Evolutionary conservation across 2,329 filamentous ascomycete species (phyloP), one percentile per base, ranked within the genome.

Genomic region (Apiospora malaysiana): DNA sequence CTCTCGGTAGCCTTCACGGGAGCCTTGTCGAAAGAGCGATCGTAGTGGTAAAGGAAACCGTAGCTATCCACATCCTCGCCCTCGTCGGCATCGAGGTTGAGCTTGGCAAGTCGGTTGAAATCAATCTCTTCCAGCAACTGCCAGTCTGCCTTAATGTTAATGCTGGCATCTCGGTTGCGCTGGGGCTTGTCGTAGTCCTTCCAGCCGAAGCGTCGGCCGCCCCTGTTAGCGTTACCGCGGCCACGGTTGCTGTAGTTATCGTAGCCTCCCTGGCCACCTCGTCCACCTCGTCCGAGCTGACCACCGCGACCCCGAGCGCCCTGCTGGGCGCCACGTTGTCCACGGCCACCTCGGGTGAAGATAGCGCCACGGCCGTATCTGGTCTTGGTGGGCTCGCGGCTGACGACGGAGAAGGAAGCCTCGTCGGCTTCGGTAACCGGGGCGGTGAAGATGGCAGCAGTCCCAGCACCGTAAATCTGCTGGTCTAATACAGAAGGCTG

Each of bases 141-240:
- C 96, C 96, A 99, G 82, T 98, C 95, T 27, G 95, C 90, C 85
- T 97, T 97, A 83, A 98, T 94, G 85, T 95, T 95, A 80, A 99
- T 94, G 46, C 94, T 97, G 14, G 95, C 93, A 85, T 99, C 96
- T 72, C 96, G 93, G 84, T 97, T 98, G 79, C 96, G 92, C 82
- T 95, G 90, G 72, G 96, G 96, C 91, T 98, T 98, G 86, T 99
- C 96, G 81, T 94, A 97, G 82, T 99, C 96, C 85, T 96, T 97
- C 95, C 96, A 98, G 81, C 96, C 96, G 79, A 98, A 98, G 77
- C 96, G 91, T 76, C 96, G 92, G 68, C 94, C 93, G 72, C 93
- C 91, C 75, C 93, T 91, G 70, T 91, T 88, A 69, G 88, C 90
- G 72, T 88, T 87, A 71, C 94, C 89, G 45, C 91, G 92, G 66